Evolutionary conservation across 2,329 filamentous ascomycete genomes (phyloP).

Genomic region (Pseudogymnoascus sp.): DNA sequence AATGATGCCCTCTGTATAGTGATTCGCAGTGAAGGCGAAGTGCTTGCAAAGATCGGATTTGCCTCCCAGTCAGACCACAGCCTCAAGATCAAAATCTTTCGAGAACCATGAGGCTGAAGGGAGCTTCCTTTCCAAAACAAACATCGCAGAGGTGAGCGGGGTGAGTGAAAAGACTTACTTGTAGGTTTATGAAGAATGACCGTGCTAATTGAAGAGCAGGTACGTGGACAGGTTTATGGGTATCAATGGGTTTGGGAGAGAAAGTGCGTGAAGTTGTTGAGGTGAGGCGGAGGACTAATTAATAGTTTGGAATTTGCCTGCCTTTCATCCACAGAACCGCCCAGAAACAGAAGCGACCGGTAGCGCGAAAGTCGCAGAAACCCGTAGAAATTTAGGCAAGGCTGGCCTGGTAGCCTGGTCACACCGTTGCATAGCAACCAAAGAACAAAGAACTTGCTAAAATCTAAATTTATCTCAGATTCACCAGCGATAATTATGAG

Average conservation of each 20-base stretch:
- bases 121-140: conserved; percentile 1
- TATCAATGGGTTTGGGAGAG: conserved; percentile 11
- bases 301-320: conserved; percentile 11
- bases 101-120: neutral
- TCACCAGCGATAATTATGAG: neutral
- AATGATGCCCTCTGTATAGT: neutral
- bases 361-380: conserved; percentile 12
- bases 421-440: conserved; percentile 10
- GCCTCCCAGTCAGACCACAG: neutral
- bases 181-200: neutral
- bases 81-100: neutral
- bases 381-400: conserved; percentile 11
- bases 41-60: neutral
- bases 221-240: conserved; percentile 4
- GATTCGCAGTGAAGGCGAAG: neutral
- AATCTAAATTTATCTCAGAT: neutral
- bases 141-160: neutral
- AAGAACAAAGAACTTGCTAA: neutral
- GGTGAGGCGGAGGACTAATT: conserved; percentile 10
- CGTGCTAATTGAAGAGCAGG: conserved; percentile 11
- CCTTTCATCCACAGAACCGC: conserved; percentile 9
- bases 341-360: conserved; percentile 11
- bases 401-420: neutral
- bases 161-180: conserved; percentile 7
- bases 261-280: conserved; percentile 5